Conservation (phyloP, 2,329 filamentous ascomycete species). For the Xylaria sp. region DNA sequence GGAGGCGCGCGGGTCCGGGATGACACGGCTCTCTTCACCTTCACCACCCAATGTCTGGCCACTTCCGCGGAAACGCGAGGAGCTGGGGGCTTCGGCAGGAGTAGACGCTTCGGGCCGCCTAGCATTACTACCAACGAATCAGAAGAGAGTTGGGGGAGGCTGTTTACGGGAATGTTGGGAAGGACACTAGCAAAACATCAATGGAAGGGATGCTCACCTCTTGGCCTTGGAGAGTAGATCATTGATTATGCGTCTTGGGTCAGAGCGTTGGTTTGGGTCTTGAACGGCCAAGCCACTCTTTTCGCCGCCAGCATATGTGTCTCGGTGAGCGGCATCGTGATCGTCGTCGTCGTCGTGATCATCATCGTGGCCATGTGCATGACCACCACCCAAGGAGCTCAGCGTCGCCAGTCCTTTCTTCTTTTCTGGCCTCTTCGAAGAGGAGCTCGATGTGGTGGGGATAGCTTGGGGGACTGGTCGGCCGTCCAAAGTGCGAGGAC, state of each 20-base stretch:
- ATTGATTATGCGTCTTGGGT: conserved; percentile 62
- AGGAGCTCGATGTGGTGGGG: conserved; percentile 38
- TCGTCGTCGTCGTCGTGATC: conserved; percentile 59
- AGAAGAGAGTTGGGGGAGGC: too few relatives aligned
- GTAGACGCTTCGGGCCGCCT: conserved; percentile 57
- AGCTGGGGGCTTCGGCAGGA: conserved; percentile 57
- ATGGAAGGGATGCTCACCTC: conserved; percentile 51
- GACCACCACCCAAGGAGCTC: conserved; percentile 56
- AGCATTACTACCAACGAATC: conserved; percentile 58
- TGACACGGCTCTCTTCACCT: conserved; percentile 69
- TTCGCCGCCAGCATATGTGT: conserved; percentile 83
- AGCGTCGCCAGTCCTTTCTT: conserved; percentile 67
- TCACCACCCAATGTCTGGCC: conserved; percentile 82
- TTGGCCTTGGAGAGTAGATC: conserved; percentile 69
- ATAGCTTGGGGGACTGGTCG: conserved; percentile 58
- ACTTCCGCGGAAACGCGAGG: conserved; percentile 68
- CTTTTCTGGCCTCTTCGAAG: conserved; percentile 55
- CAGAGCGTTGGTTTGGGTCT: conserved; percentile 61
- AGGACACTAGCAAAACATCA: not conserved
- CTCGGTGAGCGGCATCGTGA: conserved; percentile 65
- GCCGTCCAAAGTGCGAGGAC: conserved; percentile 67
- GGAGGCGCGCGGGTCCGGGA: conserved; percentile 64
- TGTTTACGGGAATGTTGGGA: too few relatives aligned
- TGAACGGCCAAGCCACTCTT: conserved; percentile 77
- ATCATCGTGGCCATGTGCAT: conserved; percentile 60